Base-by-base conservation (phyloP, 2,329 filamentous ascomycete species). In the Diaporthe batatas region DNA sequence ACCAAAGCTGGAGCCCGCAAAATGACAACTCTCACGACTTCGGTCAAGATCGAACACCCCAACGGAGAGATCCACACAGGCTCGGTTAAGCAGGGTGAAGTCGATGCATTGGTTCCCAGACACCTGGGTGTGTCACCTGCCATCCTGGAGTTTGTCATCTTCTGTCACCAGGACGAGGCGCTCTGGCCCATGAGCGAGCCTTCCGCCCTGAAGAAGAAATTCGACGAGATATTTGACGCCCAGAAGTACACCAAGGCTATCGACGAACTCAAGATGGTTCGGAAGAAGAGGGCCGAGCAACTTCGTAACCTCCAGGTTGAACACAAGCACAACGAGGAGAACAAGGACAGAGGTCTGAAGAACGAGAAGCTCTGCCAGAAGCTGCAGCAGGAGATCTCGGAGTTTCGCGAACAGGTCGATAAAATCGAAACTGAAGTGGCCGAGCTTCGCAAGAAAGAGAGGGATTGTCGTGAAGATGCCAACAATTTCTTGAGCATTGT, bases 151-250 rank as follows among this genome's bases (percentile, higher is more conserved):
- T 93, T 93, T 73, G 96, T 99, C 80, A 98, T 99, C 77, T 99
- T 99, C 83, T 99, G 96, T 81, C 96, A 99, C 80, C 96, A 99
- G 80, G 96, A 99, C 80, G 96, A 99, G 77, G 98, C 96, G 34
- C 84, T 98, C 36, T 99, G 96, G 96, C 96, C 96, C 0, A 91
- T 99, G 88, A 97, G 94, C 79, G 94, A 97, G 78, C 94, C 96
- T 0, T 86, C 90, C 0, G 90, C 90, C 0, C 86, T 99, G 67
- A 99, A 99, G 83, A 97, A 97, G 82, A 93, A 92, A 68, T 99
- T 99, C 74, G 96, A 99, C 79, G 94, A 98, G 80, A 99, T 99
- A 14, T 99, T 99, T 77, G 96, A 98, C 83, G 96, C 96, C 1
- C 87, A 94, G 83, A 98, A 98, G 81, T 99, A 98, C 82, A 98